Percentiles rank a stretch among this genome's conserved stretches.
phyloP scores from a whole-genome alignment of 2,329 filamentous ascomycete species.

The Teratosphaeriaceae sp. region DNA sequence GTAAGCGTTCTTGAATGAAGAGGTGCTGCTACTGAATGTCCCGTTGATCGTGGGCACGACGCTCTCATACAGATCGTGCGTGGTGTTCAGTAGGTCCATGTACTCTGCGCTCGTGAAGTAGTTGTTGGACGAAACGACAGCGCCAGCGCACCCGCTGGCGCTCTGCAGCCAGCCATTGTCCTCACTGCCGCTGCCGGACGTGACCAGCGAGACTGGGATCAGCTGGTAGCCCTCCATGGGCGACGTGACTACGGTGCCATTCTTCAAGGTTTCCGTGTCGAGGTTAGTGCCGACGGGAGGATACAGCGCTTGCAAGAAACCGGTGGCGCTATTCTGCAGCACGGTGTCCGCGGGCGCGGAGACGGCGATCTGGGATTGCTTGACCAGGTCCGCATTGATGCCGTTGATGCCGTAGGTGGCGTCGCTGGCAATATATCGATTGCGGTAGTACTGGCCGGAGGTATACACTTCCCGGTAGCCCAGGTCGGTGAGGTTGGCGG shows the following conservation, averaged over 20 bases:
- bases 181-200: constrained; percentile 55
- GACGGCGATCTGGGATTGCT: constrained; percentile 63
- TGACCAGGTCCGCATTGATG: constrained; percentile 60
- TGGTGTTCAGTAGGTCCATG: constrained; percentile 41
- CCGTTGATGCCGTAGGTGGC: constrained; percentile 56
- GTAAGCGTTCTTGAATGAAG: constrained; percentile 58
- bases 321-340: constrained; percentile 70
- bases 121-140: constrained; percentile 51
- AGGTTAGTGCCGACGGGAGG: constrained; percentile 58
- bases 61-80: constrained; percentile 47
- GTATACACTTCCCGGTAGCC: constrained; percentile 70
- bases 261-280: constrained; percentile 58
- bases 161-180: constrained; percentile 54
- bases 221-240: constrained; percentile 80
- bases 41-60: constrained; percentile 47
- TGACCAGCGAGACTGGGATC: constrained; percentile 64
- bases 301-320: constrained; percentile 81
- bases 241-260: constrained; percentile 58
- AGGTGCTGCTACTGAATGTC: constrained; percentile 43
- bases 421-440: constrained; percentile 61
- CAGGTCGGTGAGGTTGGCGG: constrained; percentile 68
- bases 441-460: constrained; percentile 68
- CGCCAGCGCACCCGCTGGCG: constrained; percentile 49
- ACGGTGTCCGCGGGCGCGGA: constrained; percentile 65
- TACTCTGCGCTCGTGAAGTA: constrained; percentile 51